Evolutionary conservation across 352 stramenopile genomes (phyloP), one percentile per base, ranked within the genome.

Genomic region (Pythium brassicae): DNA sequence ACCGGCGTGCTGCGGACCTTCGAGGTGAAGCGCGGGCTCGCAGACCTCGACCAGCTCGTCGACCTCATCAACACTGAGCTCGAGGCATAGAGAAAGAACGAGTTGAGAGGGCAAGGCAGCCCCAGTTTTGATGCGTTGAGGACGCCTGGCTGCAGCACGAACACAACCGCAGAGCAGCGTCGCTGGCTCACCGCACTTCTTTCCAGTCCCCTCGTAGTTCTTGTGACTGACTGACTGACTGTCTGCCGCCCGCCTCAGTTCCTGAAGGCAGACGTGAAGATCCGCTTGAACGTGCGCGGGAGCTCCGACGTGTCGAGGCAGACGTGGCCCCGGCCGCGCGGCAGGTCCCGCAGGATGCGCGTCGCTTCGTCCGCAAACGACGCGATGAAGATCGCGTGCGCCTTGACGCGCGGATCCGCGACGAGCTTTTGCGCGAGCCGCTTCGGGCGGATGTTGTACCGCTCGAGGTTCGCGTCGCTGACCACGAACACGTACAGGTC

Each of bases 391-490:
- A 92, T 87, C 25, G 83, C 83, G 50, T 92, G 78, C n/a, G 79
- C 78, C 50, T 87, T 78, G 23, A 92, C 83, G 14, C 62, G 66
- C 15, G 65, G 62, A 26, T 90, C 78, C 4, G 66, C 65, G 14
- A 83, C 8, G 22, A 92, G 57, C 55, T 86, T 76, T 42, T 65
- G 68, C 8, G 74, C 78, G 46, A 92, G 69, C 3, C 68, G 73
- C 40, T 65, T 60, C 2, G 83, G 79, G 12, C 68, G 70, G 53
- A 92, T 92, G 22, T 92, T 75, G 75, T 99, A 99, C 14, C 93
- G 83, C 32, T 95, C 71, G 5, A 99, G 76, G 60, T 99, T 99
- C 39, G 96, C 96, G 72, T 99, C 96, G 37, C 83, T 97, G 46
- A 99, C 86, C 10, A 96, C 84, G 60, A 98, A 96, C 19, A 98